Evolutionary conservation across 2,329 filamentous ascomycete genomes (phyloP), one percentile per base, ranked within the genome.

Genomic region (Biscogniauxia sp.): DNA sequence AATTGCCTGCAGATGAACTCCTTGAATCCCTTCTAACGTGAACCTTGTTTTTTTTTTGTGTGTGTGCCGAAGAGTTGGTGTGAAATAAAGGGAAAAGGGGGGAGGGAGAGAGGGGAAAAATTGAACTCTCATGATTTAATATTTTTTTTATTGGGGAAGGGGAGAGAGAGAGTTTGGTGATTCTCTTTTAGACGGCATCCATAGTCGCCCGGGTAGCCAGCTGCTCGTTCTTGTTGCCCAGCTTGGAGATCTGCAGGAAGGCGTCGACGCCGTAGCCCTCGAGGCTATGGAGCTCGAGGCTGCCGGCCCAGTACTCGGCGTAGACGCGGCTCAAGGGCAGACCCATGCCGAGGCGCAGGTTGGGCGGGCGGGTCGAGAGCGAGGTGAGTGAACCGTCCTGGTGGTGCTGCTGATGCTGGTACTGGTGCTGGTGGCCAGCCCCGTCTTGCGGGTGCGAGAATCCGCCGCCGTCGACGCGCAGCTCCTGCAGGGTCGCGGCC

Each of bases 151-250:
- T n/a, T n/a, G n/a, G n/a, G n/a, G n/a, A n/a, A n/a, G n/a, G n/a
- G n/a, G n/a, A n/a, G n/a, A n/a, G n/a, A n/a, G n/a, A n/a, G n/a
- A n/a, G n/a, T n/a, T 45, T 45, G n/a, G 28, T 32, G 11, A 54
- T 5, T 55, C 9, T 7, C 8, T 49, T 4, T 49, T 80, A 91
- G 13, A 93, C 84, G 20, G 89, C 88, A 75, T 93, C 90, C 82
- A 93, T 92, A 65, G 84, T 87, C 25, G 90, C 90, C 69, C 90
- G 81, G 26, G 87, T 92, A 2, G 84, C 92, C 63, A 99, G 81
- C 75, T 96, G 92, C 79, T 99, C 95, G 72, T 98, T 97, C 82
- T 97, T 97, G 75, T 99, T 99, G 20, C 95, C 95, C 60, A 99
- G 81, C 74, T 96, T 96, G 5, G 92, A 96, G 62, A 99, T 97